Conservation (phyloP, 768 basidiomycete genomes). For the Psilocybe cyanescens region DNA sequence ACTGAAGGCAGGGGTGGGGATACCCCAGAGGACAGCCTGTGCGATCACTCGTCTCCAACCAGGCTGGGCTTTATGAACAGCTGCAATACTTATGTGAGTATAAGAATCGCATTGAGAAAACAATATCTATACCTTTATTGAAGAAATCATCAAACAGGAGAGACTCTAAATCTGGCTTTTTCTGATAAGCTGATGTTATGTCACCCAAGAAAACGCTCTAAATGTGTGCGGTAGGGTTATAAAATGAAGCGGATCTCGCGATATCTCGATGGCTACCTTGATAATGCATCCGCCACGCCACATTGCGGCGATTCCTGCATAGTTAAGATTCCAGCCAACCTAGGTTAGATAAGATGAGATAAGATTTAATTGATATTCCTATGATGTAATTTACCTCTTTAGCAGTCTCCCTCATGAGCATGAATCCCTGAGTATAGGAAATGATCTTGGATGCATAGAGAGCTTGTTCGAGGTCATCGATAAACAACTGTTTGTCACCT, state of each 20-base stretch:
- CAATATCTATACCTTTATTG: conserved; percentile 70
- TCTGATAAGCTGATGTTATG: conserved; percentile 88
- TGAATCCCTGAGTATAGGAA: conserved; percentile 99
- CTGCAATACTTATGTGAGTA: conserved; percentile 36
- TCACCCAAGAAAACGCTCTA: conserved; percentile 92
- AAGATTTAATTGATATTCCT: background rate
- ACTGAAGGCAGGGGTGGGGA: conserved; percentile 96
- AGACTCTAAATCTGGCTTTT: conserved; percentile 84
- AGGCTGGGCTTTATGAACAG: conserved; percentile 92
- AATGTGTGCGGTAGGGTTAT: background rate
- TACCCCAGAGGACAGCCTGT: conserved; percentile 96
- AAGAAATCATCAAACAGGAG: conserved; percentile 97
- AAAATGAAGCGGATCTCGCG: background rate
- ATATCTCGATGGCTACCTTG: conserved; percentile 55
- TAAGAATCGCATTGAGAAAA: background rate
- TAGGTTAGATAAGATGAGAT: conserved; percentile 26
- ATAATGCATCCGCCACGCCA: conserved; percentile 99
- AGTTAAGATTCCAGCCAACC: conserved; percentile 92
- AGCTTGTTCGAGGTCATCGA: conserved; percentile 98
- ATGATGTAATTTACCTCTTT: conserved; percentile 64
- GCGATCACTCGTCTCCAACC: conserved; percentile 98
- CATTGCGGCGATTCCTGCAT: conserved; percentile 97
- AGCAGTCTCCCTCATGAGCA: conserved; percentile 98
- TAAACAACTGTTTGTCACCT: conserved; percentile 98
- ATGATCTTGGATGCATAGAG: conserved; percentile 99